Base-by-base conservation (phyloP, 2,329 filamentous ascomycete genomes). In the Xylaria sp. region DNA sequence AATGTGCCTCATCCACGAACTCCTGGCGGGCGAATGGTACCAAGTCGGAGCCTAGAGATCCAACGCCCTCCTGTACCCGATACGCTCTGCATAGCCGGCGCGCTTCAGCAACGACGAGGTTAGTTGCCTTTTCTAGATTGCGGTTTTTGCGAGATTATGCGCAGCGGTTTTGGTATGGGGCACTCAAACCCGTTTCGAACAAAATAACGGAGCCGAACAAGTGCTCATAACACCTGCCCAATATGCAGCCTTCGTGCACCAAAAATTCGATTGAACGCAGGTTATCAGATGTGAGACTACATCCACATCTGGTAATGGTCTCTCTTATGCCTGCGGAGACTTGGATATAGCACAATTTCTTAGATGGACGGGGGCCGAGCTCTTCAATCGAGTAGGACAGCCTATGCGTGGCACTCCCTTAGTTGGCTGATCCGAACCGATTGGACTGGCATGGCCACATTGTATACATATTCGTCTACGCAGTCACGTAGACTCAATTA, bases 1-100 rank as follows among this genome's bases (percentile, higher is more conserved):
- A 89, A 89, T 65, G 86, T 89, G 1, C 84, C 83, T 0, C 86
- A 89, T 66, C 87, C 87, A 1, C 80, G 85, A 52, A 89, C 86
- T 0, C 87, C 87, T 0, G 87, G 86, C 3, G 83, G 82, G 0
- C 80, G 86, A 15, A 76, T 84, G 23, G 84, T 88, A 65, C 85
- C 86, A 1, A 89, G 87, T 71, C 79, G 87, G 64, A 89, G 87
- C 74, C 73, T 89, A 73, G 87, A 89, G 70, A 85, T 89, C 52
- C 78, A 83, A 34, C 80, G 87, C 46, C 84, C 84, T 0, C 72
- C 77, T 0, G 58, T 82, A 2, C 72, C 75, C 8, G 74, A 74
- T 70, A 63, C 69, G 13, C 60, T 79, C 0, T 75, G 66, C 46
- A 78, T 79, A 58, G 66, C 74, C 2, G 78, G 78, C 5, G 74